phyloP scores from a whole-genome alignment of 148 eudicot species.

The Silene uniflora region DNA sequence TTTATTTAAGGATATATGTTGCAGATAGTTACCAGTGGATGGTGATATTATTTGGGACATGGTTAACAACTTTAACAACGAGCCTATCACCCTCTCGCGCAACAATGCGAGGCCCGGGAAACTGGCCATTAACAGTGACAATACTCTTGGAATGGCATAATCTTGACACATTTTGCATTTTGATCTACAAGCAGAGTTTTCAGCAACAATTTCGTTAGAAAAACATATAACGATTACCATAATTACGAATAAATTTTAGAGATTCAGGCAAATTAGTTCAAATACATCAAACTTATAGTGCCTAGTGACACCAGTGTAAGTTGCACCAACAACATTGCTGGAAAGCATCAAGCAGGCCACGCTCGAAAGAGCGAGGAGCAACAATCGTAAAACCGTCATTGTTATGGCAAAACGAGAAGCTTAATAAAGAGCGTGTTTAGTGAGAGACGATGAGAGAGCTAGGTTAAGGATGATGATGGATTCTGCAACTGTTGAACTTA shows the following conservation, averaged over 20 bases:
- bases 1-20: no score
- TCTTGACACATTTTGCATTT: slow-evolving; percentile 37
- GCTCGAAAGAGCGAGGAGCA: not conserved
- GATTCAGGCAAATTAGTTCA: not conserved
- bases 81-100: slow-evolving; percentile 46
- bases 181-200: slow-evolving; percentile 23
- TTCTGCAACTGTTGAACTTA: not conserved
- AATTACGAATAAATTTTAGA: not conserved
- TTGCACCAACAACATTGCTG: slow-evolving; percentile 7
- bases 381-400: slow-evolving; percentile 10
- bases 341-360: slow-evolving; percentile 11
- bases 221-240: not conserved
- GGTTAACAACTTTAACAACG: slow-evolving; percentile 35
- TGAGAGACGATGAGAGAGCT: not conserved
- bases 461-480: slow-evolving; percentile 21
- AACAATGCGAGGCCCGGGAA: slow-evolving; percentile 47
- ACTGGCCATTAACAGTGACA: slow-evolving; percentile 44
- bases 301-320: slow-evolving; percentile 39
- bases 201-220: not conserved
- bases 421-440: not conserved
- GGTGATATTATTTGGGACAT: slow-evolving; percentile 39
- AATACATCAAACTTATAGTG: slow-evolving; percentile 49
- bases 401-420: not conserved
- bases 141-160: slow-evolving; percentile 44
- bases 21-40: slow-evolving; percentile 39